Conservation (phyloP, 2,329 filamentous ascomycete species). For the Ilyonectria sp. region DNA sequence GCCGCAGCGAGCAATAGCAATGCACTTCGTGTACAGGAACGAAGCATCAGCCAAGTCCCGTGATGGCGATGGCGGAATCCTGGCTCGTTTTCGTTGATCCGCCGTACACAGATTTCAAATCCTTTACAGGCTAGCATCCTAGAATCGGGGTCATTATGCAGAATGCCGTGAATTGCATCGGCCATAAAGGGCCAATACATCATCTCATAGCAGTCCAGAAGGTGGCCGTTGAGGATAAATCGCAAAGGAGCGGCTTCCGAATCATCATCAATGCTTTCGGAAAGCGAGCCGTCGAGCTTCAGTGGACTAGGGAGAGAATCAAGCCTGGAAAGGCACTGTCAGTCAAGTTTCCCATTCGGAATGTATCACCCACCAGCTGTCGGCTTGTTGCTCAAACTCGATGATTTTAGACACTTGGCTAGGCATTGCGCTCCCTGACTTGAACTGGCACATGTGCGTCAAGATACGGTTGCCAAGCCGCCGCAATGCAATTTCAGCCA, state of each 20-base stretch:
- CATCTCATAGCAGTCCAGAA: conserved; percentile 19
- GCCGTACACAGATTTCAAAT: not conserved
- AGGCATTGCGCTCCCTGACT: not conserved
- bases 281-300: not conserved
- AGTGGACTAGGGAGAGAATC: not conserved
- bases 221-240: conserved; percentile 17
- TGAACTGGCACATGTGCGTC: conserved; percentile 1
- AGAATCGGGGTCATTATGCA: not conserved
- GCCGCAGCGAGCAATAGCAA: conserved; percentile 10
- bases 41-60: conserved; percentile 18
- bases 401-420: not conserved
- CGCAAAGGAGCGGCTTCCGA: not conserved
- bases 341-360: not conserved
- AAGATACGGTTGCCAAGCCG: conserved; percentile 15
- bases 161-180: not conserved
- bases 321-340: not conserved
- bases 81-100: conserved; percentile 5
- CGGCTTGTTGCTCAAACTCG: conserved; percentile 15
- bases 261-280: not conserved
- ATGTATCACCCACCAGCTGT: conserved; percentile 13
- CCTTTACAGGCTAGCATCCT: not conserved
- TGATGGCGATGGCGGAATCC: conserved; percentile 14
- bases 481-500: conserved; percentile 18
- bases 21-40: conserved; percentile 15
- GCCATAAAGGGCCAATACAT: conserved; percentile 22